A percentile compares a stretch with the other conserved stretches of the same genome.
These are phyloP conservation scores for Solanum piurae DNA, from an alignment of 257 asterid species.

Conservation along the genomic window DNA sequence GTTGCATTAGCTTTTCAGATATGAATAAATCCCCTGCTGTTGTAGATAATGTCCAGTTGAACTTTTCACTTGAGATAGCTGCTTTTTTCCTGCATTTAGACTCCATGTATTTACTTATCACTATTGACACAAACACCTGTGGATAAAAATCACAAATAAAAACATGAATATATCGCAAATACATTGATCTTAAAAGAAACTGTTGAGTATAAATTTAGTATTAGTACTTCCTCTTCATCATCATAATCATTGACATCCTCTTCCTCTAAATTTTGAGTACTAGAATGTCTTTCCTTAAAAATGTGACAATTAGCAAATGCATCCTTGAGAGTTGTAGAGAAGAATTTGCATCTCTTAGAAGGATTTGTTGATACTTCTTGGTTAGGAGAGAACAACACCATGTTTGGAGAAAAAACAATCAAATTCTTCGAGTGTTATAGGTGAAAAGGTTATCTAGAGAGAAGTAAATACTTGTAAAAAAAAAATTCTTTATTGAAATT, in stretches of 20 bases:
- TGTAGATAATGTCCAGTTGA: slow-evolving; percentile 49
- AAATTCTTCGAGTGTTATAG: slow-evolving; percentile 12
- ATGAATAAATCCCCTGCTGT: slow-evolving; percentile 16
- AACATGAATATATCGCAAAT: neutral
- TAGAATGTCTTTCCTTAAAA: slow-evolving; percentile 25
- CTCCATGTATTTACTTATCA: slow-evolving; percentile 59
- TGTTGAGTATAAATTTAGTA: neutral
- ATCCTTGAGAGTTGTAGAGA: slow-evolving; percentile 38
- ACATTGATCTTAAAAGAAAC: neutral
- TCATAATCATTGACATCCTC: slow-evolving; percentile 34
- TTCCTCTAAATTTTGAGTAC: slow-evolving; percentile 19
- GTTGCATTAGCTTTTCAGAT: neutral
- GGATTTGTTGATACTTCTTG: slow-evolving; percentile 31
- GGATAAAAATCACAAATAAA: neutral
- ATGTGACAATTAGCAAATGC: slow-evolving; percentile 38
- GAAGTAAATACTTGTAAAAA: neutral
- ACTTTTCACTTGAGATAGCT: slow-evolving; percentile 15
- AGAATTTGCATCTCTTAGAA: slow-evolving; percentile 42
- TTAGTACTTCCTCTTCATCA: slow-evolving; percentile 57
- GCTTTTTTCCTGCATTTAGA: slow-evolving; percentile 38
- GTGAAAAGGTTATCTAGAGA: neutral
- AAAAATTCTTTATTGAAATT: neutral
- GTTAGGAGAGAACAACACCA: slow-evolving; percentile 32
- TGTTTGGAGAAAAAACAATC: slow-evolving; percentile 4
- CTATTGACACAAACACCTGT: slow-evolving; percentile 67